These are phyloP conservation scores for Kockiozyma suomiensis DNA, from an alignment of 805 yeast species.

Conservation along the genomic window DNA sequence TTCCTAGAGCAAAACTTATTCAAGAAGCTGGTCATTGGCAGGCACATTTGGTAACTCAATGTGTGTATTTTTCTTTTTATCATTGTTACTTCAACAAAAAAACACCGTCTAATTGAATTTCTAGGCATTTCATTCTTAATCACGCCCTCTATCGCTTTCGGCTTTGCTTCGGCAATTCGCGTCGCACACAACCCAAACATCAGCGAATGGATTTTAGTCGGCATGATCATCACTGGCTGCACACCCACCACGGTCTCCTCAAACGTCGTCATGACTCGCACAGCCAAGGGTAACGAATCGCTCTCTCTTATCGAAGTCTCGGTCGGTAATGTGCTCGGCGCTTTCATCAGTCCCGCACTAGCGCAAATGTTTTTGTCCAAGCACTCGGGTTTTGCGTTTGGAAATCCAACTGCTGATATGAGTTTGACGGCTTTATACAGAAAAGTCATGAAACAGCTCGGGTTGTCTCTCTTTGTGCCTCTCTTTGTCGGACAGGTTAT, in stretches of 20 bases:
- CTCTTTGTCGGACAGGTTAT: constrained; percentile 83
- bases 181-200: constrained; percentile 60
- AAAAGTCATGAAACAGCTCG: constrained; percentile 84
- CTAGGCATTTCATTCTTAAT: constrained; percentile 64
- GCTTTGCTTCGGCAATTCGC: constrained; percentile 67
- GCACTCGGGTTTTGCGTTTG: constrained; percentile 65
- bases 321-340: constrained; percentile 81
- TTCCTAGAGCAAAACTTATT: constrained; percentile 64
- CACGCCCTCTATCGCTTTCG: constrained; percentile 70
- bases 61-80: background rate
- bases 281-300: constrained; percentile 80
- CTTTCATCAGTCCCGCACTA: constrained; percentile 83
- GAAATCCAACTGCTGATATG: constrained; percentile 69
- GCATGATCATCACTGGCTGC: constrained; percentile 77
- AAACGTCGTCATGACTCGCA: constrained; percentile 87
- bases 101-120: background rate
- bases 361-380: constrained; percentile 65
- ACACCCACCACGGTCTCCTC: constrained; percentile 93
- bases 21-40: constrained; percentile 76
- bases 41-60: constrained; percentile 71
- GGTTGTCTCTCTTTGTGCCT: constrained; percentile 81
- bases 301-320: constrained; percentile 82
- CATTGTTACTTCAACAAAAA: background rate
- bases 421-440: constrained; percentile 56
- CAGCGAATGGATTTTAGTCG: constrained; percentile 76